Evolutionary conservation across 306 rosid species (phyloP).

Genomic region (Fragaria ananassa): DNA sequence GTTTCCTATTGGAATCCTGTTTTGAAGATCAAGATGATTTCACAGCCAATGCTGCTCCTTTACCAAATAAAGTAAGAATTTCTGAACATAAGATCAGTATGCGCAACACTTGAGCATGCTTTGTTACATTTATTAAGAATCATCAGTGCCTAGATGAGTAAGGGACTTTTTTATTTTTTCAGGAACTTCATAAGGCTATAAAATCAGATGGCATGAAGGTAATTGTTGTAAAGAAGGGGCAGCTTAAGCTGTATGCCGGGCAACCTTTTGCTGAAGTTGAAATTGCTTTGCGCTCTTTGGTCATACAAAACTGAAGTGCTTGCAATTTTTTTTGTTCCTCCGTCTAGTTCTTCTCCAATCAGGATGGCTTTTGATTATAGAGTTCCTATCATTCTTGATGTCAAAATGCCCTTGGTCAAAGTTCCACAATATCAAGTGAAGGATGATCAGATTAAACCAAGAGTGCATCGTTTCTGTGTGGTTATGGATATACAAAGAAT

Average conservation of each 20-base stretch:
- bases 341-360: background rate
- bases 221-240: constrained; percentile 70
- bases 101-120: background rate
- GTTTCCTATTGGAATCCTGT: constrained; percentile 62
- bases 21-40: constrained; percentile 71
- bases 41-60: constrained; percentile 55
- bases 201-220: constrained; percentile 44
- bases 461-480: background rate
- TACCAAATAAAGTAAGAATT: constrained; percentile 55
- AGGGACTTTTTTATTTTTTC: constrained; percentile 14
- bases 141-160: constrained; percentile 1
- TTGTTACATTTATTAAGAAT: background rate
- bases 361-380: background rate
- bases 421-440: background rate
- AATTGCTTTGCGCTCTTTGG: constrained; percentile 57
- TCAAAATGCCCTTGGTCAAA: background rate
- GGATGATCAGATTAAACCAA: constrained; percentile 5
- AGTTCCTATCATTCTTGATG: background rate
- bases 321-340: background rate
- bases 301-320: constrained; percentile 39
- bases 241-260: constrained; percentile 82
- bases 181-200: constrained; percentile 70
- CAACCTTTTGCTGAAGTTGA: constrained; percentile 82
- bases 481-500: background rate
- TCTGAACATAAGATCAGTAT: background rate